Evolutionary conservation across 352 stramenopile species (phyloP), one percentile per base, ranked within the genome.

Genomic region (Stephanocyclus meneghinianus): DNA sequence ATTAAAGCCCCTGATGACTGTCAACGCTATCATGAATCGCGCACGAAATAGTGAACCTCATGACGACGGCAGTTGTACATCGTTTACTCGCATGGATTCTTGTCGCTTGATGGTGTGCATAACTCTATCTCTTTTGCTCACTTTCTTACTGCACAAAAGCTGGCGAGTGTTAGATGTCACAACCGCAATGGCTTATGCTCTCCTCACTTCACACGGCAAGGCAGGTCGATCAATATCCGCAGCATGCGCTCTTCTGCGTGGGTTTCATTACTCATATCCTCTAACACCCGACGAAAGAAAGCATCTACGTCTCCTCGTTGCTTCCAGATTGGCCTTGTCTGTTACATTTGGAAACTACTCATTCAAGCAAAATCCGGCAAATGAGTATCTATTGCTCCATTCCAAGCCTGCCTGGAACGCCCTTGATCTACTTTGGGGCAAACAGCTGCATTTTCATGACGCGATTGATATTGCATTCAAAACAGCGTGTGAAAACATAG

Each of bases 381-480:
- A 95, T 61, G 78, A 93, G 48, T 95, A 95, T 56, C 50, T 95
- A n/a, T 71, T 94, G 45, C 62, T 95, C 6, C 91, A 95, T 78
- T 79, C 91, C 9, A 73, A 91, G 75, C 91, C 91, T 42, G 88
- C 77, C 1, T 94, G 91, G 90, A 75, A 91, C 21, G 82, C 90
- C 30, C 75, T 95, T 16, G 70, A 85, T 69, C 73, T 91, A 30
- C 72, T 95, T 30, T 95, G 91, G 91, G 87, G 82, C 32, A 71
- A 70, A 26, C 62, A 62, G 13, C 66, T 60, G 71, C n/a, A n/a
- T n/a, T n/a, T n/a, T n/a, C 70, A 63, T 21, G 32, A 63, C 26
- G 64, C 61, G 7, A 63, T 87, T 42, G 80, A 87, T 37, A 62
- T 79, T 60, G 75, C 71, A 37, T 87, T 87, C 60, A 76, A 71